Evolutionary conservation across 805 yeast genomes (phyloP), one percentile per base, ranked within the genome.

Genomic region (Nadsonia fulvescens): DNA sequence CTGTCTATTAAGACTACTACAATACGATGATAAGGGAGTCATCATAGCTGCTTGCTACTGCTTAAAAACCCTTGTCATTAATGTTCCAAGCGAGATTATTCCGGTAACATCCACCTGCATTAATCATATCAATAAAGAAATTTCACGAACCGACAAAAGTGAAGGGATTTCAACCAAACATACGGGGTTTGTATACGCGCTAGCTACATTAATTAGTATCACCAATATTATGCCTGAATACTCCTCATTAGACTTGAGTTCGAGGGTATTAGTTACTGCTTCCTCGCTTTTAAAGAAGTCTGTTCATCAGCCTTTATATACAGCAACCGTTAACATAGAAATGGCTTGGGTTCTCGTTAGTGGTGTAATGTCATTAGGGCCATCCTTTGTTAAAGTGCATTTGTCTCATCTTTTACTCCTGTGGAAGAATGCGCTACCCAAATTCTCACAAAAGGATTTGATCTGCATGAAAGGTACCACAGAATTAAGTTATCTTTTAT

Each of bases 341-440:
- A 63, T 22, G 48, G 78, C 60, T 20, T 76, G 89, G 86, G 57
- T 65, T 9, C 39, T 72, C 13, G 39, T 76, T 12, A 54, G 59
- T 32, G 86, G 86, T 3, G 44, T 74, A 4, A 64, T 75, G 58
- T 63, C 69, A 25, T 63, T 66, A 0, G 75, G 73, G 18, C 58
- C 60, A 9, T 49, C 55, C 13, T 63, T 66, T 30, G 51, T 76
- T 18, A 52, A 58, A 26, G 53, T 66, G 30, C 72, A 71, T 35
- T 49, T 61, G 8, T 58, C 69, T 3, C 79, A 71, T 36, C 53
- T 76, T 25, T 46, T 75, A 23, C 44, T 56, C 6, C 53, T 74
- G 30, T 76, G 83, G 83, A 69, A 69, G 33, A 58, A 63, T 22
- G 51, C 71, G 5, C 39, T 70, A 19, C 60, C 66, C 2, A 39